Evolutionary conservation across 176 grass and related monocot species (phyloP), one percentile per base, ranked within the genome.

Genomic region (Cenchrus fungigraminus): DNA sequence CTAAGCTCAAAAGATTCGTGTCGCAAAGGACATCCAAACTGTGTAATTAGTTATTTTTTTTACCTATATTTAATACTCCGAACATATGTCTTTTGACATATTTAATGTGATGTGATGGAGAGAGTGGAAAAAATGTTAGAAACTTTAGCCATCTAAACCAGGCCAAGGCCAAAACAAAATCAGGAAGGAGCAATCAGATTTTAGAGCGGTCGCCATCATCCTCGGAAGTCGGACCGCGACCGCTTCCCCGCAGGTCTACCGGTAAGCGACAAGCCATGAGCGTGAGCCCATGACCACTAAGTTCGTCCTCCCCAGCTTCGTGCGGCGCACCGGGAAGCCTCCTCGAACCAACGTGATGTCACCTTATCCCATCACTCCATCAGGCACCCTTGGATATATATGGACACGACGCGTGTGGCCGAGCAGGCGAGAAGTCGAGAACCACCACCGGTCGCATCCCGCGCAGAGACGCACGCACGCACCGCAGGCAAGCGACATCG

Each of bases 281-380:
- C 25, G 25, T 25, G 25, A 25, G 25, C 25, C 25, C 25, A 25
- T 25, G 25, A 25, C 82, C 9, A 51, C 43, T 19, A 13, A 13
- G 12, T 29, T 45, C 71, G 14, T 25, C 29, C 29, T 34, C 28
- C 5, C n/a, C 58, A 10, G 47, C 47, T 86, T 86, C 85, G 32
- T 9, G 46, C 58, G 34, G 47, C 20, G 9, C 46, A 4, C 78
- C 69, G 0, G 37, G 85, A 87, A 87, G 16, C 50, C 69, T 65
- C 85, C 20, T 15, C 6, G 85, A 87, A 75, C 34, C 78, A 32
- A n/a, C 71, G 5, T 73, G 68, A 32, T 61, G 31, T 43, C 19
- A 17, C 14, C 76, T 56, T 34, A 57, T 74, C 69, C 57, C 44
- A 3, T 12, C 13, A 31, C 10, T 17, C 66, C 3, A 12, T 2